Evolutionary conservation across 139 green algal genomes (phyloP), one percentile per base, ranked within the genome.

Genomic region (Monoraphidium neglectum): DNA sequence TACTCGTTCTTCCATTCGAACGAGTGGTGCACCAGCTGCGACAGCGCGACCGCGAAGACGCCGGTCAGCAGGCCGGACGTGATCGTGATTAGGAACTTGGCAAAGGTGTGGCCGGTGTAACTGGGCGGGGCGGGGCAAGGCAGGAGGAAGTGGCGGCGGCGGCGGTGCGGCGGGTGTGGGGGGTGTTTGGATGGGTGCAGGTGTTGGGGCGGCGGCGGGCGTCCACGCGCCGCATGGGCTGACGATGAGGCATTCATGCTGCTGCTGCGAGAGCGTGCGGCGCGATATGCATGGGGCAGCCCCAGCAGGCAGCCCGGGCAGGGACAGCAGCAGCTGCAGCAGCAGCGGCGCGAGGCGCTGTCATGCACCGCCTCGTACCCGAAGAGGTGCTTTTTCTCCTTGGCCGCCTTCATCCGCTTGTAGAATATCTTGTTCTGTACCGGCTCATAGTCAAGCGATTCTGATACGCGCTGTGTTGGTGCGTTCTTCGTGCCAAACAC

Each of bases 71-170:
- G 60, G 33, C 90, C 92, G 3, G 87, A 91, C 0, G 76, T 4
- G 1, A 93, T 70, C 0, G 89, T 95, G 32, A 93, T 84, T 16
- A 92, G 30, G 40, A 93, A 87, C 74, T 92, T 92, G 23, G 86
- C 86, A 0, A 91, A 53, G 0, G 92, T 96, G 59, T 86, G 83
- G 28, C 92, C 92, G 2, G 89, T 92, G 82, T 94, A 94, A 33
- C 91, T 92, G 81, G 70, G 43, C 8, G 43, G 43, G 43, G 43
- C 8, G 43, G 43, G 43, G 43, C 8, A 12, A 12, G 43, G n/a
- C n/a, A n/a, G 43, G 43, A 12, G 43, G 43, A 12, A 12, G 43
- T 8, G 43, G 43, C 8, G 43, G 43, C 8, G 43, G 43, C 8
- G 43, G 43, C 8, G 43, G 43, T 12, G 12, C 8, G 43, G 43